A percentile compares a stretch with the other conserved stretches of the same genome.
Conservation (phyloP, 495 filamentous ascomycete genomes). For the Evernia prunastri region DNA sequence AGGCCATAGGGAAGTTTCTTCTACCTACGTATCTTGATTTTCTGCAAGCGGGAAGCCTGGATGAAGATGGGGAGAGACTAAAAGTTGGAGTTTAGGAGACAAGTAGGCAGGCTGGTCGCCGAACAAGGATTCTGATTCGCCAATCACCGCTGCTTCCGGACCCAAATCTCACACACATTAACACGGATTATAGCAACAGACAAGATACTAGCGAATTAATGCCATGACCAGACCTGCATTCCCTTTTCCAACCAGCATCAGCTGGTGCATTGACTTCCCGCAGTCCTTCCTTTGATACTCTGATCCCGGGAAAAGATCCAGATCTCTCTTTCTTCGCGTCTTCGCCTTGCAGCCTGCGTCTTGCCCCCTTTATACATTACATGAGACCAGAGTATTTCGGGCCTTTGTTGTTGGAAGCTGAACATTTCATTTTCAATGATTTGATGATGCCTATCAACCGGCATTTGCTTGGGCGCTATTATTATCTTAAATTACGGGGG, state of each 20-base stretch:
- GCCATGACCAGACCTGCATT: not conserved
- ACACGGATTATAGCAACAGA: not conserved
- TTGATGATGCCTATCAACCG: conserved; percentile 9
- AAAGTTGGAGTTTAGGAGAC: conserved; percentile 13
- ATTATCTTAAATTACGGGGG: conserved; percentile 18
- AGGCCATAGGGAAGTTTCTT: not conserved
- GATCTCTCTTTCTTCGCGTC: conserved; percentile 3
- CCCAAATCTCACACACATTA: conserved; percentile 10
- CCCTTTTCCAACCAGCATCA: not conserved
- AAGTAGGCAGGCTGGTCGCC: conserved; percentile 16
- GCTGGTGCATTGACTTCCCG: conserved; percentile 4
- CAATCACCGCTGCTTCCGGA: not conserved
- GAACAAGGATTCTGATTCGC: conserved; percentile 18
- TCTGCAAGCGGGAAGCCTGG: conserved; percentile 13
- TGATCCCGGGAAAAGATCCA: conserved; percentile 5
- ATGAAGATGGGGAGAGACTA: conserved; percentile 5
- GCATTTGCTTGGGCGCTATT: conserved; percentile 19
- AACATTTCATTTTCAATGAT: too few species aligned
- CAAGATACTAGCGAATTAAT: not conserved
- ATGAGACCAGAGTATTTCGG: not conserved
- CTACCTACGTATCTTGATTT: conserved; percentile 15
- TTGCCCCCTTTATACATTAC: not conserved
- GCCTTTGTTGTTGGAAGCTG: not conserved
- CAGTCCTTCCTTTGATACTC: not conserved
- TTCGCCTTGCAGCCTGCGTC: not conserved